These are phyloP conservation scores for Xylariaceae sp. DNA, from an alignment of 2,329 filamentous ascomycete genomes.

Conservation along the genomic window DNA sequence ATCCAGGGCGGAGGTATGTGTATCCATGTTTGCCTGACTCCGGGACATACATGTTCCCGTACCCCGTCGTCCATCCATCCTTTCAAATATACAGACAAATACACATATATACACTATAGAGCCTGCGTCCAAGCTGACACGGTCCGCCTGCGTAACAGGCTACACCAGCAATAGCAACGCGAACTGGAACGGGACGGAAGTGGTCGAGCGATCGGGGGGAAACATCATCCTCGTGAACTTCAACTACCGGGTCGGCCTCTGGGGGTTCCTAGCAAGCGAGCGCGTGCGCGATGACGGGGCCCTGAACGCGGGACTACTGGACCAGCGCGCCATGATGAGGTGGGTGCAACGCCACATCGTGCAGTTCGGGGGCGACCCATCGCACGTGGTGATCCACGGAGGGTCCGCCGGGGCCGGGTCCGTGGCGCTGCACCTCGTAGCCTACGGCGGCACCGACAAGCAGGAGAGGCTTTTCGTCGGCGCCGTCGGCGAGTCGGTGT, in stretches of 20 bases:
- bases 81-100: neutral
- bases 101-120: neutral
- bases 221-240: constrained; percentile 61
- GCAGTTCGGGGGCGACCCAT: constrained; percentile 61
- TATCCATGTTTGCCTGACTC: too few relatives aligned
- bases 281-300: constrained; percentile 57
- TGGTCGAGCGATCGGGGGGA: constrained; percentile 47
- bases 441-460: constrained; percentile 42
- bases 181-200: constrained; percentile 53
- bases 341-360: constrained; percentile 66
- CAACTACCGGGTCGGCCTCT: constrained; percentile 65
- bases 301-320: constrained; percentile 65
- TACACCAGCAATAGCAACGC: constrained; percentile 52
- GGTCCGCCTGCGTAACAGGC: constrained; percentile 33
- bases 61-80: neutral
- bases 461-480: constrained; percentile 50
- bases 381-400: constrained; percentile 63
- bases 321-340: constrained; percentile 61
- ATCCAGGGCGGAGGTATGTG: constrained; percentile 43
- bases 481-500: constrained; percentile 51
- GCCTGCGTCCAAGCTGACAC: neutral
- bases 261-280: constrained; percentile 64
- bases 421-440: constrained; percentile 54
- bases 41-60: too few relatives aligned
- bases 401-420: constrained; percentile 64